A percentile compares a stretch with the other conserved stretches of the same genome.
Evolutionary conservation across 495 filamentous ascomycete genomes (phyloP).

Genomic region (Penicillium flavigenum): DNA sequence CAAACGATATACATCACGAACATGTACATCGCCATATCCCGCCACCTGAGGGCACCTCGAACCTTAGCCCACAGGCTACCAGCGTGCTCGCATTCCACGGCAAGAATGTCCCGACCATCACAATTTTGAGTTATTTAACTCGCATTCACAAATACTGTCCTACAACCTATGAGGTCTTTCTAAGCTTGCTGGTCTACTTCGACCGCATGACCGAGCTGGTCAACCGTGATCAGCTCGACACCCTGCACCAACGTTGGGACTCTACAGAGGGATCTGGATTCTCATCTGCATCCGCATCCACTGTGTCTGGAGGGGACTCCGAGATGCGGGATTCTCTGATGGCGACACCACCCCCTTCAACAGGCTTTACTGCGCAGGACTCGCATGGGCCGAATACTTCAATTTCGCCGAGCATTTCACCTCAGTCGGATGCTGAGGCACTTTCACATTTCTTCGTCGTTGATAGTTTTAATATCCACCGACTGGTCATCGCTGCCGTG

Average conservation of each 20-base stretch:
- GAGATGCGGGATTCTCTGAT: constrained; percentile 31
- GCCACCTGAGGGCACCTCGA: constrained; percentile 59
- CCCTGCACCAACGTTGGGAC: constrained; percentile 37
- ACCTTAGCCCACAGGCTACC: constrained; percentile 74
- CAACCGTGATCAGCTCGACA: constrained; percentile 64
- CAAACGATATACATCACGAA: constrained; percentile 93
- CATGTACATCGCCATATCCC: constrained; percentile 70
- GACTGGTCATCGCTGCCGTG: constrained; percentile 94
- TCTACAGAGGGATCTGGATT: constrained; percentile 14
- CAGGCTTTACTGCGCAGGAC: constrained; percentile 36
- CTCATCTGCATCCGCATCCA: constrained; percentile 16
- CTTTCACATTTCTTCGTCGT: constrained; percentile 90
- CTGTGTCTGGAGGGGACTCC: constrained; percentile 14
- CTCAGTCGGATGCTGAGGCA: constrained; percentile 54
- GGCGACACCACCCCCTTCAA: constrained; percentile 40
- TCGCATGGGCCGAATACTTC: constrained; percentile 33
- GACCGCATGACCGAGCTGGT: constrained; percentile 98
- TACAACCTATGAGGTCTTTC: constrained; percentile 96
- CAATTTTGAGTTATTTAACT: constrained; percentile 91
- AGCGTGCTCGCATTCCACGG: constrained; percentile 98
- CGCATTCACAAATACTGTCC: constrained; percentile 99
- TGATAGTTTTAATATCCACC: constrained; percentile 98
- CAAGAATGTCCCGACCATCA: constrained; percentile 97
- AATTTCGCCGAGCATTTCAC: constrained; percentile 36
- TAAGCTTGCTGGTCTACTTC: constrained; percentile 95